phyloP scores from a whole-genome alignment of 495 filamentous ascomycete genomes.

The Neurospora africana region DNA sequence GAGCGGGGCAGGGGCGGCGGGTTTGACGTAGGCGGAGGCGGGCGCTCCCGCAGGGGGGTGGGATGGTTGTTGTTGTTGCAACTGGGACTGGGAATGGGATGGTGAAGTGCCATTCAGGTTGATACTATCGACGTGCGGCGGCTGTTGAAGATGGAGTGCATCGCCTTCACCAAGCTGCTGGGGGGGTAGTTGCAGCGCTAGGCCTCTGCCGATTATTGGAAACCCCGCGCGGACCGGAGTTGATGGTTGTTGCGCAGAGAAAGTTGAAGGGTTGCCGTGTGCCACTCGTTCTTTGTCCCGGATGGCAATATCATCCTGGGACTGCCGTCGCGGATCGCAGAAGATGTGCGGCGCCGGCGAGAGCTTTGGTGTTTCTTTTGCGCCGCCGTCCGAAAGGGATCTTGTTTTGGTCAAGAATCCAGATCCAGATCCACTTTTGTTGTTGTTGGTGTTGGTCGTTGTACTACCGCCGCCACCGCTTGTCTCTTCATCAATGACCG shows the following conservation, averaged over 20 bases:
- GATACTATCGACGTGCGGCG: not conserved
- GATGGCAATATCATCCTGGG: slow-evolving; percentile 71
- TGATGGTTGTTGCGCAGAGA: slow-evolving; percentile 12
- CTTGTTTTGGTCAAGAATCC: slow-evolving; percentile 25
- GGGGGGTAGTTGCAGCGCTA: slow-evolving; percentile 71
- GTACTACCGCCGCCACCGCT: not conserved
- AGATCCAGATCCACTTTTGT: not conserved
- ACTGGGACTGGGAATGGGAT: not conserved
- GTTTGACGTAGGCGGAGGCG: slow-evolving; percentile 39
- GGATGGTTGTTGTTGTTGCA: not conserved
- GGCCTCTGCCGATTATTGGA: slow-evolving; percentile 43
- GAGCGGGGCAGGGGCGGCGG: slow-evolving; percentile 44
- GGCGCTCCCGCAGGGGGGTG: slow-evolving; percentile 5
- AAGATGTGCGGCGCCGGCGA: slow-evolving; percentile 58
- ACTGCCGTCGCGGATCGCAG: slow-evolving; percentile 34
- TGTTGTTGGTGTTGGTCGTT: slow-evolving; percentile 1
- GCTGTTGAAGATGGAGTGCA: not conserved
- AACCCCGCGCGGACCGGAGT: slow-evolving; percentile 53
- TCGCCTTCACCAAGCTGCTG: slow-evolving; percentile 4
- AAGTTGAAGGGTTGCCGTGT: not conserved
- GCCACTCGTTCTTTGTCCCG: slow-evolving; percentile 23
- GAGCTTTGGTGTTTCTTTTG: slow-evolving; percentile 35
- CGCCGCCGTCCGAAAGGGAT: slow-evolving; percentile 40
- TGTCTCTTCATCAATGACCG: slow-evolving; percentile 3
- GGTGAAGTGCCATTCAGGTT: not conserved